Conservation (phyloP, 2,329 filamentous ascomycete species). For the Epichloe gansuensis region DNA sequence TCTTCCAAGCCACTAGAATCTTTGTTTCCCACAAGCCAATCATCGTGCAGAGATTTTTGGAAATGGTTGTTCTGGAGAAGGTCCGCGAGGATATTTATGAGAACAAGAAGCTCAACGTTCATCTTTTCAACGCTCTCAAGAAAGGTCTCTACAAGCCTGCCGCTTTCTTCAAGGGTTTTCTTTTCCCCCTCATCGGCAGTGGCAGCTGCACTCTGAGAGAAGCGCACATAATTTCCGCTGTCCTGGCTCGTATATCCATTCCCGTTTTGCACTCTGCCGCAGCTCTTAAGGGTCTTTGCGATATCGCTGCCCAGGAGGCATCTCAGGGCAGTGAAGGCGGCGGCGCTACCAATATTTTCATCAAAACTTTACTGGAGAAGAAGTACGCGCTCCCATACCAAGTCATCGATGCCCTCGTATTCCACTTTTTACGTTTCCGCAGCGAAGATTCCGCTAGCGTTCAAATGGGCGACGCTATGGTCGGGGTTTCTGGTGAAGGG, state of each 20-base stretch:
- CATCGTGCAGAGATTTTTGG: conserved; percentile 74
- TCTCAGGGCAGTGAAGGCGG: conserved; percentile 73
- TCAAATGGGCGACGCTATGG: conserved; percentile 41
- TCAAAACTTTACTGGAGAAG: conserved; percentile 87
- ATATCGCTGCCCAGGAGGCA: conserved; percentile 86
- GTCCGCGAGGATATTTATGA: conserved; percentile 93
- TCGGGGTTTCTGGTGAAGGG: conserved; percentile 29
- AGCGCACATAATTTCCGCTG: conserved; percentile 80
- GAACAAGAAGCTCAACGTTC: conserved; percentile 88
- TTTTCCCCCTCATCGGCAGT: conserved; percentile 78
- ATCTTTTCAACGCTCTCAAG: conserved; percentile 86
- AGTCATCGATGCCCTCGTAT: conserved; percentile 87
- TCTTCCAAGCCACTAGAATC: conserved; percentile 81
- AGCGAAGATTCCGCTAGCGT: conserved; percentile 50
- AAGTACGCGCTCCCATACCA: conserved; percentile 93
- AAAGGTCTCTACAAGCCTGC: conserved; percentile 88
- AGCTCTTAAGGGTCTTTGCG: conserved; percentile 81
- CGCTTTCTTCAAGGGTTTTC: conserved; percentile 91
- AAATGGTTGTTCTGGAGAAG: conserved; percentile 73
- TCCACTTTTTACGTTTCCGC: conserved; percentile 89
- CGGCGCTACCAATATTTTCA: conserved; percentile 89
- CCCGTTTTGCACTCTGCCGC: conserved; percentile 88
- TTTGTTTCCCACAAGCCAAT: conserved; percentile 77
- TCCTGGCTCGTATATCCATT: conserved; percentile 73
- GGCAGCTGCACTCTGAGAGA: conserved; percentile 88